These are phyloP conservation scores for Pythium insidiosum DNA, from an alignment of 352 stramenopile genomes.

Conservation along the genomic window DNA sequence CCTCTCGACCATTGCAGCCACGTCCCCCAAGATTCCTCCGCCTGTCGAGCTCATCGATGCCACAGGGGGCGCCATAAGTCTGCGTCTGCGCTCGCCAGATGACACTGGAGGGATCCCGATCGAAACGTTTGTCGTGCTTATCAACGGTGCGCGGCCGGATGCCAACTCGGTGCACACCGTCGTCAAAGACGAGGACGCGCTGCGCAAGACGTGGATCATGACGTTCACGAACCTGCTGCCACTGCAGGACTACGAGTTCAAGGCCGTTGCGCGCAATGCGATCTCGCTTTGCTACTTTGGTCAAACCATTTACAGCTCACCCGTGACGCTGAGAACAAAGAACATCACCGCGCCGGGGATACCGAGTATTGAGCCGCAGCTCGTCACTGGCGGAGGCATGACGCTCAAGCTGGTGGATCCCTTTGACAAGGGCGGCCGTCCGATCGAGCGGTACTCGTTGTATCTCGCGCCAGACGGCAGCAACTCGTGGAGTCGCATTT, in stretches of 20 bases:
- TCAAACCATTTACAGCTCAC: constrained; percentile 14
- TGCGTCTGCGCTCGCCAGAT: constrained; percentile 35
- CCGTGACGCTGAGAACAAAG: constrained; percentile 3
- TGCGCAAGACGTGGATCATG: constrained; percentile 6
- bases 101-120: constrained; percentile 41
- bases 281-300: constrained; percentile 7
- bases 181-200: constrained; percentile 8
- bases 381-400: constrained; percentile 42
- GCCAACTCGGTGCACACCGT: constrained; percentile 1
- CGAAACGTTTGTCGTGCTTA: constrained; percentile 9
- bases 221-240: constrained; percentile 31
- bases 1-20: constrained; percentile 23
- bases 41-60: constrained; percentile 12
- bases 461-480: constrained; percentile 20
- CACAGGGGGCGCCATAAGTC: constrained; percentile 33
- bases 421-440: constrained; percentile 25
- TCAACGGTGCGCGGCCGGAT: constrained; percentile 11
- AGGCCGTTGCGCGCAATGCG: constrained; percentile 2
- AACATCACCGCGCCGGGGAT: too few relatives aligned
- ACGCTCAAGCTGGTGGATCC: constrained; percentile 28
- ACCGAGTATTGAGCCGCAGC: constrained; percentile 19
- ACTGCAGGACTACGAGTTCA: constrained; percentile 42
- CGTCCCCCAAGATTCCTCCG: constrained; percentile 24
- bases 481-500: constrained; percentile 25
- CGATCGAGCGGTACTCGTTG: constrained; percentile 33